Base-by-base conservation (phyloP, 2,329 filamentous ascomycete genomes). In the Talaromyces rugulosus region DNA sequence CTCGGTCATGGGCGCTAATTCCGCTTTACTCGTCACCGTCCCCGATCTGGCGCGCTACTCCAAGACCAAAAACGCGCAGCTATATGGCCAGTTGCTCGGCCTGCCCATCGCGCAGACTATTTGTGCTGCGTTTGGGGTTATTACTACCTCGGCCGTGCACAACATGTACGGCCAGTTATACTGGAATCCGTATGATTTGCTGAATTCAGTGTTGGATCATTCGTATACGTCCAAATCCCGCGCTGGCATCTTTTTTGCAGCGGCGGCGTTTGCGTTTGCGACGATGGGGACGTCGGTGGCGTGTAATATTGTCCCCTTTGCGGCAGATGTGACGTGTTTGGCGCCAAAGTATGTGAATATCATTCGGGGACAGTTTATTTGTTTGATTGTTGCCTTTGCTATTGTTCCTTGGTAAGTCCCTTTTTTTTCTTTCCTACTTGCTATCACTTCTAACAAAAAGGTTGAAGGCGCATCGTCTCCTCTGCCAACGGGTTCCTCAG, bases 21-120 rank as follows among this genome's bases (percentile, higher is more conserved):
- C 69, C 5, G 72, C 72, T 5, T 67, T 76, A 64, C 64, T 76
- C 18, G 72, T 77, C 14, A 77, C 72, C 51, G 74, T 77, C 40
- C 74, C 75, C 14, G 75, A 77, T 62, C 66, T 77, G 11, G 70
- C 75, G 11, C 69, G 75, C 5, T 77, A 77, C 63, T 72, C 69
- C 58, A 69, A 68, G 51, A 70, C 74, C 0, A 62, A 68, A 23
- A 71, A 76, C 47, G 71, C 73, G 5, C 68, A 67, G 64, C 61
- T 73, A 3, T 75, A 75, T 62, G 72, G 72, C 5, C 67, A 69
- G 50, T 36, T 65, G 11, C 27, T 69, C 12, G 63, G 65, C 2
- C 50, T 69, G 23, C 67, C 67, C 0, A 31, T 68, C 11, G 65
- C 64, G 23, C 66, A 67, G 33, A 66, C 66, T 2, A 55, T 68